Percentiles rank a stretch among this genome's conserved stretches.
These are phyloP conservation scores for Austropuccinia psidii DNA, from an alignment of 1,284 basidiomycete genomes.

Conservation along the genomic window DNA sequence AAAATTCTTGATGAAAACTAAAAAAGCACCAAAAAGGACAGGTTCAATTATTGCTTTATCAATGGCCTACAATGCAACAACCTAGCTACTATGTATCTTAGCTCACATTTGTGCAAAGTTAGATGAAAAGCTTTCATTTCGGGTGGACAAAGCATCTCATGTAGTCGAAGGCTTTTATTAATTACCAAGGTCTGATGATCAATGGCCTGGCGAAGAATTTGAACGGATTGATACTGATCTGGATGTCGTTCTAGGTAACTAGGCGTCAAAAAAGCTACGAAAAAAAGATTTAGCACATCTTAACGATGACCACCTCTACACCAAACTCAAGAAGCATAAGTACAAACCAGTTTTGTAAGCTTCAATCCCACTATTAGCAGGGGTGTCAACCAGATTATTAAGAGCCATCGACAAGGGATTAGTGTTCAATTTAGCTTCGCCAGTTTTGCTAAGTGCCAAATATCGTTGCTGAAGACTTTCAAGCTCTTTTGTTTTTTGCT, in stretches of 20 bases:
- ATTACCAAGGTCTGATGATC: conserved; percentile 76
- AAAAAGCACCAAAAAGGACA: neutral
- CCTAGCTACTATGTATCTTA: no score
- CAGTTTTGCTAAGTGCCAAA: conserved; percentile 65
- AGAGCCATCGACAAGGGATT: conserved; percentile 79
- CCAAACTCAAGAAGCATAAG: neutral
- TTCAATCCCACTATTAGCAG: conserved; percentile 65
- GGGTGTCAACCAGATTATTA: conserved; percentile 78
- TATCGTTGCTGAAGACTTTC: conserved; percentile 63
- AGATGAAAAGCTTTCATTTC: conserved; percentile 88
- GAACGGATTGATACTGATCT: conserved; percentile 62
- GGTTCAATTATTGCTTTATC: neutral
- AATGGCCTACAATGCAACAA: neutral
- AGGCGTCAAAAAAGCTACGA: conserved; percentile 60
- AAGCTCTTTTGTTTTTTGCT: conserved; percentile 67
- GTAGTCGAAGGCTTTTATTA: conserved; percentile 71
- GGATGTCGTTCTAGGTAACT: conserved; percentile 64
- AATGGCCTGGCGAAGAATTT: conserved; percentile 64
- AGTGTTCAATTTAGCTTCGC: conserved; percentile 60
- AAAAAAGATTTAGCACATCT: neutral
- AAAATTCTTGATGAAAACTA: conserved; percentile 79
- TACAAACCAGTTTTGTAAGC: conserved; percentile 57
- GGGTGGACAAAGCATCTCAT: conserved; percentile 69
- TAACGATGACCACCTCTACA: neutral
- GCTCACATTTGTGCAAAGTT: conserved; percentile 60